Conservation (phyloP, 495 filamentous ascomycete species). For the Penicillium parvum region DNA sequence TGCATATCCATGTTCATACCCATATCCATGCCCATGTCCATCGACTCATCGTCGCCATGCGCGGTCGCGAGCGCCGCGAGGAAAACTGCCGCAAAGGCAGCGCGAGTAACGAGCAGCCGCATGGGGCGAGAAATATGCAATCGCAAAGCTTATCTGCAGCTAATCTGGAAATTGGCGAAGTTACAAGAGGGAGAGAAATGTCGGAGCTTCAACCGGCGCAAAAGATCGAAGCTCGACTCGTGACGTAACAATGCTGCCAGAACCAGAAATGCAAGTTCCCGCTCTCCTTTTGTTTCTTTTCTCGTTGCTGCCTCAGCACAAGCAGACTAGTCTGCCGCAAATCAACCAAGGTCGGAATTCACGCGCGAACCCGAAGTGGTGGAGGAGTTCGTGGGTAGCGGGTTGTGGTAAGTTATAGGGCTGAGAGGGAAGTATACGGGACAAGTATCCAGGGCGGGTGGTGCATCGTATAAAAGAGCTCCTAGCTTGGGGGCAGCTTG, state of each 20-base stretch:
- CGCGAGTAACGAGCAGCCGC: constrained; percentile 22
- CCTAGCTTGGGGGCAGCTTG: not conserved
- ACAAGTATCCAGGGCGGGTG: not conserved
- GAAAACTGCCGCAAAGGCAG: constrained; percentile 30
- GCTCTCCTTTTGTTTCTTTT: not conserved
- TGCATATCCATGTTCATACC: constrained; percentile 37
- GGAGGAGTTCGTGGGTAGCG: not conserved
- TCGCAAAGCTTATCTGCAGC: constrained; percentile 3
- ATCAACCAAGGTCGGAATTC: not conserved
- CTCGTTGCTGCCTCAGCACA: no score
- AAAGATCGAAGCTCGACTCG: constrained; percentile 22
- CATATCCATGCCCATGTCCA: constrained; percentile 37
- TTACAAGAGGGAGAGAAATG: not conserved
- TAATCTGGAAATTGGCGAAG: not conserved
- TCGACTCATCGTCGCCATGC: constrained; percentile 34
- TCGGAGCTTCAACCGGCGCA: constrained; percentile 13
- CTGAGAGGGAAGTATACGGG: constrained; percentile 21
- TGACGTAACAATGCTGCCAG: constrained; percentile 25
- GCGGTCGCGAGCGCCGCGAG: constrained; percentile 33
- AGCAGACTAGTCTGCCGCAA: not conserved
- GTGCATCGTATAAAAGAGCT: constrained; percentile 15
- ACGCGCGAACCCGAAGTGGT: not conserved
- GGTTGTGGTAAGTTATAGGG: constrained; percentile 15
- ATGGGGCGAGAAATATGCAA: constrained; percentile 9
- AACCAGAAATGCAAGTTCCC: constrained; percentile 5